Base-by-base conservation (phyloP, 345 rosid species). In the Geranium brycei region DNA sequence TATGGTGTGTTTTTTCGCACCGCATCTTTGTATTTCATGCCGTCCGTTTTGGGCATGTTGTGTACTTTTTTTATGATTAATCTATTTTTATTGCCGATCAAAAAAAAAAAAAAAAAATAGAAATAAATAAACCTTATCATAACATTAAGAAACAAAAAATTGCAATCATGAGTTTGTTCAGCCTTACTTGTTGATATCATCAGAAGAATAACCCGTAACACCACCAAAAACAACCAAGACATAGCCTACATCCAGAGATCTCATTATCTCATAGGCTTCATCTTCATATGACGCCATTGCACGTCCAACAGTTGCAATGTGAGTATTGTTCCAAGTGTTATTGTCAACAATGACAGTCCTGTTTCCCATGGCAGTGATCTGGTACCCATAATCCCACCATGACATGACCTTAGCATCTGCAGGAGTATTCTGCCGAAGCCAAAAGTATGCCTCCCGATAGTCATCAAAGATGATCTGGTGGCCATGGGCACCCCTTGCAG, bases 331-430 rank as follows among this genome's bases (percentile, higher is more conserved):
- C 99, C 99, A 93, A 67, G 99, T 93, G 70, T 93, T 93, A 72
- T 93, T 93, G 76, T 93, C 99, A 51, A 93, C 99, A 59, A 93
- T 93, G 65, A 93, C 99, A 14, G 99, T 88, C 85, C 97, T 88
- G 73, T 93, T 93, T 73, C 96, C 99, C 99, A 93, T 93, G 67
- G 99, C 99, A 64, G 96, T 92, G 73, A 92, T 92, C 71, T 92
- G 98, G 79, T 92, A 89, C 67, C 98, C 98, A 69, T 93, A 93
- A 82, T 93, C 99, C 99, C 99, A 93, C 99, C 99, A 91, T 19
- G 99, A 93, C 99, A 93, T 93, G 76, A 93, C 81, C 80, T 93
- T 93, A 56, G 99, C 99, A 81, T 93, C 95, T 16, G 77, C 80
- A 56, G 99, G 96, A 66, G 99, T 93, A 72, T 93, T 93, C 73